Base-by-base conservation (phyloP, 2,329 filamentous ascomycete species). In the Ophiostoma montium region DNA sequence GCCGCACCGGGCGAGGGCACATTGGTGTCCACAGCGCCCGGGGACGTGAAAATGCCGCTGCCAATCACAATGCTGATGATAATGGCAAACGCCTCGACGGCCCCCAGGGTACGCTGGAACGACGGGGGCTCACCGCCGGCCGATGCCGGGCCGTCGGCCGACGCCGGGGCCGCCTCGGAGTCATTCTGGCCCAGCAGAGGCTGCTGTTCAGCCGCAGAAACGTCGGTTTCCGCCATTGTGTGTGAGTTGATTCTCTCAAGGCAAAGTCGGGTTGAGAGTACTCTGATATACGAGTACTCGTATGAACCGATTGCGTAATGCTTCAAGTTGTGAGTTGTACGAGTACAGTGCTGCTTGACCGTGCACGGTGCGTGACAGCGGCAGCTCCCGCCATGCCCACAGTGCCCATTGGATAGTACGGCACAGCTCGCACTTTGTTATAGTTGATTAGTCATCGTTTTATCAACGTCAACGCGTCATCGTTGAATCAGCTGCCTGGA, bases 41-140 rank as follows among this genome's bases (percentile, higher is more conserved):
- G 77, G 0, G 77, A 80, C 0, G 78, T 80, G 55, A 82, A 82
- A n/a, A 82, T 72, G 31, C 78, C 78, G 50, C 74, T 77, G 8
- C 78, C 78, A 44, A 82, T 79, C 48, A 80, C 76, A 52, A 81
- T 75, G 56, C 74, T 76, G 52, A 81, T 71, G 36, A 81, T 67
- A 43, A 82, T 75, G 19, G 73, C 74, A 53, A 80, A 80, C 0
- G 70, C 70, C 55, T 74, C 70, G 27, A 67, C 50, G 10, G 69
- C 60, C 23, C 69, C 70, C 1, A 52, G 18, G n/a, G 23, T 48
- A 35, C 51, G 51, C 12, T 41, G 48, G 18, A 52, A 52, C 2
- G 47, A 35, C 4, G 46, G 30, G 23, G 38, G 39, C 13, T 42
- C 39, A n/a, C 23, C 23, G 8, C 21, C 16, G 15, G 30, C 23